These are phyloP conservation scores for Eutypella sp. DNA, from an alignment of 2,329 filamentous ascomycete species.

Conservation along the genomic window DNA sequence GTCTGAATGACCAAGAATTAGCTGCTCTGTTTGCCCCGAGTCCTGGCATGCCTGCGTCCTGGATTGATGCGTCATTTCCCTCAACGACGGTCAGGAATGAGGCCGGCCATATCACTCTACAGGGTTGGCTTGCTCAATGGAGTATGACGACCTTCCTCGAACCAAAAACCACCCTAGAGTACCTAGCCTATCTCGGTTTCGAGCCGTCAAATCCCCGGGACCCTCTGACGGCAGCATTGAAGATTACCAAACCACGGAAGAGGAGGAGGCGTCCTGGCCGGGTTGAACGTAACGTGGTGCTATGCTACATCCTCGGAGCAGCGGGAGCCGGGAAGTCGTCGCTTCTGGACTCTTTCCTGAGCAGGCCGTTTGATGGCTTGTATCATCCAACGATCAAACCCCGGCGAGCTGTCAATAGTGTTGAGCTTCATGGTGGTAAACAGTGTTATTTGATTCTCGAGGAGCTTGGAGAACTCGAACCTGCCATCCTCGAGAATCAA, in stretches of 20 bases:
- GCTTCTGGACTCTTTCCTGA: constrained; percentile 85
- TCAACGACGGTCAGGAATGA: constrained; percentile 94
- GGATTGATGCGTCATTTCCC: constrained; percentile 85
- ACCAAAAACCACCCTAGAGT: constrained; percentile 90
- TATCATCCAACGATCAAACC: constrained; percentile 96
- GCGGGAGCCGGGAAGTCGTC: constrained; percentile 86
- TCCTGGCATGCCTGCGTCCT: constrained; percentile 79
- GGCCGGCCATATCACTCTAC: constrained; percentile 88
- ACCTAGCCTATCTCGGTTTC: constrained; percentile 93
- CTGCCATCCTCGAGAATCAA: constrained; percentile 87
- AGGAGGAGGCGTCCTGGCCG: constrained; percentile 73
- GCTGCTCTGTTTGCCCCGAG: constrained; percentile 87
- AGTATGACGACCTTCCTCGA: constrained; percentile 99
- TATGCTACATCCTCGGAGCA: constrained; percentile 87
- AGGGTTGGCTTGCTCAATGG: constrained; percentile 98
- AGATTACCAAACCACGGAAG: constrained; percentile 89
- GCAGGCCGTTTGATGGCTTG: constrained; percentile 74
- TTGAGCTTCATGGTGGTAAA: constrained; percentile 91
- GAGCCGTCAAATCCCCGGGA: constrained; percentile 74
- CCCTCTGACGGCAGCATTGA: constrained; percentile 76
- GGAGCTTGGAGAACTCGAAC: constrained; percentile 92
- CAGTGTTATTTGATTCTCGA: constrained; percentile 96
- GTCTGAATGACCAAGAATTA: constrained; percentile 80
- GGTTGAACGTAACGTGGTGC: constrained; percentile 89
- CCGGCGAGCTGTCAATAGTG: constrained; percentile 88